Evolutionary conservation across 176 grass and related monocot genomes (phyloP).

Genomic region (Musa schizocarpa): DNA sequence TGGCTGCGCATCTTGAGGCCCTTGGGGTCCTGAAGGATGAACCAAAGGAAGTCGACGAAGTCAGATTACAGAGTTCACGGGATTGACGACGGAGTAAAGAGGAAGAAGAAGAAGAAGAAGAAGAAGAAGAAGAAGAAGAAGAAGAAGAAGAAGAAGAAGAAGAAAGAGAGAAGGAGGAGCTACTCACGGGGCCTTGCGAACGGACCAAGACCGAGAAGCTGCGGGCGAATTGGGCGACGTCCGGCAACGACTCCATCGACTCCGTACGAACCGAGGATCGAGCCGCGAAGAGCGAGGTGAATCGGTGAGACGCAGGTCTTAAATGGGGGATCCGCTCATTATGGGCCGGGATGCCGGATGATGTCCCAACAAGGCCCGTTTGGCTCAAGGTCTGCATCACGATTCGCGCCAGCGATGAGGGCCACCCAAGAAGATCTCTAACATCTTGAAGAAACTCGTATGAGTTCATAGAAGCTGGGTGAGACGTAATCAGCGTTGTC

Average conservation of each 20-base stretch:
- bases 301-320: neutral
- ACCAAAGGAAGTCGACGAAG: constrained; percentile 1
- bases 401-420: too few species aligned
- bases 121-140: neutral
- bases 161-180: constrained; percentile 4
- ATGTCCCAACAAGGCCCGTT: too few species aligned
- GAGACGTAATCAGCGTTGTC: too few species aligned
- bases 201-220: constrained; percentile 64
- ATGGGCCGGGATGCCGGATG: too few species aligned
- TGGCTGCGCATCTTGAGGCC: constrained; percentile 78
- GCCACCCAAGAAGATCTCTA: too few species aligned
- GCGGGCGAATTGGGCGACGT: constrained; percentile 46
- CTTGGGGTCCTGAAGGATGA: constrained; percentile 66
- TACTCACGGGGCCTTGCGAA: constrained; percentile 65
- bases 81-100: neutral
- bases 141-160: neutral
- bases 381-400: too few species aligned
- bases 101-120: neutral
- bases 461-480: too few species aligned
- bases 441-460: too few species aligned
- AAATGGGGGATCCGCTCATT: too few species aligned
- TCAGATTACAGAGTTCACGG: neutral
- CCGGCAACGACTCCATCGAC: constrained; percentile 36
- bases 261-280: neutral
- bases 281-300: neutral